A percentile compares a stretch with the other conserved stretches of the same genome.
phyloP scores from a whole-genome alignment of 768 basidiomycete species.

The Mycena rebaudengoi region DNA sequence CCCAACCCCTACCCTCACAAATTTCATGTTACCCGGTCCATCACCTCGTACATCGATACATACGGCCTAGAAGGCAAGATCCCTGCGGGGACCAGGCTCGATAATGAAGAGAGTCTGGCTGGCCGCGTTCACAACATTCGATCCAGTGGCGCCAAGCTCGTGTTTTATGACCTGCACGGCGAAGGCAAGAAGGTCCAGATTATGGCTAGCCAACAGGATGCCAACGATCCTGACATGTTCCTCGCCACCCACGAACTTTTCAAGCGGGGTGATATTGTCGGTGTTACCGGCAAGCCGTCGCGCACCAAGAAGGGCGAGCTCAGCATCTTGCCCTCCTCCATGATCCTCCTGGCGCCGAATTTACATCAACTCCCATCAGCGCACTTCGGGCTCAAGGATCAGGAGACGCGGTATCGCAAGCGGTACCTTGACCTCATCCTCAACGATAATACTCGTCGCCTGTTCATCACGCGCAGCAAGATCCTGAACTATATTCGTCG shows the following conservation, averaged over 20 bases:
- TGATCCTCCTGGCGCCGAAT: conserved; percentile 93
- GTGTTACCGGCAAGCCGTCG: conserved; percentile 87
- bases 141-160: conserved; percentile 80
- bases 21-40: conserved; percentile 86
- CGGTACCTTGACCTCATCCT: conserved; percentile 98
- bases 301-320: conserved; percentile 97
- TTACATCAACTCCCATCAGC: conserved; percentile 93
- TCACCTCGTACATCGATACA: conserved; percentile 74
- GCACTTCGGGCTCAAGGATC: conserved; percentile 96
- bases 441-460: conserved; percentile 86
- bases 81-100: conserved; percentile 69
- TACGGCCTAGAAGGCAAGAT: conserved; percentile 83
- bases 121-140: conserved; percentile 95
- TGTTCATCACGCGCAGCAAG: conserved; percentile 89
- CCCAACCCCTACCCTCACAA: conserved; percentile 99
- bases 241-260: conserved; percentile 81
- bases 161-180: conserved; percentile 93
- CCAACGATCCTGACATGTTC: conserved; percentile 70
- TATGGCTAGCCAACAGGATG: conserved; percentile 90
- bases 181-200: conserved; percentile 96
- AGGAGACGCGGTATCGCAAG: conserved; percentile 97
- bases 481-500: conserved; percentile 94
- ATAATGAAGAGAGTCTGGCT: conserved; percentile 73
- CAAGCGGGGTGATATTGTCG: conserved; percentile 96
- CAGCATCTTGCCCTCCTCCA: conserved; percentile 82